These are phyloP conservation scores for Sarocladium strictum DNA, from an alignment of 2,329 filamentous ascomycete genomes.

Conservation along the genomic window DNA sequence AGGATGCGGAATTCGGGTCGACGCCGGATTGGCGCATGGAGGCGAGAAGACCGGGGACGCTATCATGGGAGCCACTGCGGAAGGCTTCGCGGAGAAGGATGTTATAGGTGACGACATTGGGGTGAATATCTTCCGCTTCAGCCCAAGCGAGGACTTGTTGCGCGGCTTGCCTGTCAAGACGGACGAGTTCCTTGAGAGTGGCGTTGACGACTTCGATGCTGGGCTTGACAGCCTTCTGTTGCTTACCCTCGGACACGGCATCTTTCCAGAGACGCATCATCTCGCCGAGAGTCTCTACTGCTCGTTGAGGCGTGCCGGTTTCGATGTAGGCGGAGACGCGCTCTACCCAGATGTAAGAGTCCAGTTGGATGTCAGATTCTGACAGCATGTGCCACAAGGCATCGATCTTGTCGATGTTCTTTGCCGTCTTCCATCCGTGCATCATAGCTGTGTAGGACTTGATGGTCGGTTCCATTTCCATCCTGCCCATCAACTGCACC, in stretches of 20 bases:
- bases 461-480: conserved; percentile 52
- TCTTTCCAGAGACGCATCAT: conserved; percentile 57
- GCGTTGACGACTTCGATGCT: conserved; percentile 63
- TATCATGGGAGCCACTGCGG: conserved; percentile 35
- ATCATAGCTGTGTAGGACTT: conserved; percentile 70
- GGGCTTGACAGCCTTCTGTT: conserved; percentile 45
- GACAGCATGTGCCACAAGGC: conserved; percentile 62
- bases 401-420: conserved; percentile 54
- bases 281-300: conserved; percentile 58
- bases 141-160: conserved; percentile 55
- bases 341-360: conserved; percentile 62
- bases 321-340: conserved; percentile 62
- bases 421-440: conserved; percentile 56
- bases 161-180: conserved; percentile 41
- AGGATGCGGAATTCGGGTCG: conserved; percentile 60
- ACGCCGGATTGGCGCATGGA: conserved; percentile 54
- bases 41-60: conserved; percentile 46
- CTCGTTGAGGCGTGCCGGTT: conserved; percentile 45
- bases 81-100: conserved; percentile 59
- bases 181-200: conserved; percentile 57
- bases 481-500: conserved; percentile 35
- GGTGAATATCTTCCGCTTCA: conserved; percentile 44
- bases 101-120: conserved; percentile 60
- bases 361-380: conserved; percentile 51
- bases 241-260: conserved; percentile 23